These are phyloP conservation scores for Panaeolus papilionaceus DNA, from an alignment of 768 basidiomycete genomes.

Conservation along the genomic window DNA sequence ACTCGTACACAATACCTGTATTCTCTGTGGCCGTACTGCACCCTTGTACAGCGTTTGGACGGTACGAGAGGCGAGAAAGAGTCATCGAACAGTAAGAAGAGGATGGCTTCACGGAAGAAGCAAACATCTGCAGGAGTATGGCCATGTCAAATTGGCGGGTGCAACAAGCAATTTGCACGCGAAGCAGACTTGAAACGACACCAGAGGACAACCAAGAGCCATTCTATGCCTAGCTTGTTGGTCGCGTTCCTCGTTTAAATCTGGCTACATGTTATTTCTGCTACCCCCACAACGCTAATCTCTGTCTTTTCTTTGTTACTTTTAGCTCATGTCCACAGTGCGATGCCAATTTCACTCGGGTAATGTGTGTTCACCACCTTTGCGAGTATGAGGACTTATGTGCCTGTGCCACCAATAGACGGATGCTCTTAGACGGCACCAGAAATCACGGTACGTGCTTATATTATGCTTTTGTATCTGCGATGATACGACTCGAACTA, in stretches of 20 bases:
- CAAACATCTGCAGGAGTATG: slow-evolving; percentile 58
- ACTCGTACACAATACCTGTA: neutral
- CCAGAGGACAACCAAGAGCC: slow-evolving; percentile 79
- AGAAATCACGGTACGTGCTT: slow-evolving; percentile 70
- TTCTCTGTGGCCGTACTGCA: neutral
- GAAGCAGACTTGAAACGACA: slow-evolving; percentile 86
- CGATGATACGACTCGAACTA: slow-evolving; percentile 29
- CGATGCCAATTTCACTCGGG: slow-evolving; percentile 80
- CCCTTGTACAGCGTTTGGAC: neutral
- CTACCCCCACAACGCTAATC: slow-evolving; percentile 15
- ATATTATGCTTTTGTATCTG: slow-evolving; percentile 8
- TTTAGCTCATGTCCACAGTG: slow-evolving; percentile 78
- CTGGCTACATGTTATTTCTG: neutral
- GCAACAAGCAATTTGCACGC: slow-evolving; percentile 82
- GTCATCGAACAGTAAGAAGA: slow-evolving; percentile 3
- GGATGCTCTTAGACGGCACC: slow-evolving; percentile 82
- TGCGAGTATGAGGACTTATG: slow-evolving; percentile 24
- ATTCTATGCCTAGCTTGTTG: slow-evolving; percentile 78
- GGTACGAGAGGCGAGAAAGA: neutral
- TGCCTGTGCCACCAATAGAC: slow-evolving; percentile 49
- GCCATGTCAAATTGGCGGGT: slow-evolving; percentile 84
- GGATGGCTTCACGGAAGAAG: slow-evolving; percentile 46
- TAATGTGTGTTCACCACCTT: slow-evolving; percentile 41
- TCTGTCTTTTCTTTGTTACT: neutral
- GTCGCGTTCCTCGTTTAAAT: slow-evolving; percentile 31